These are phyloP conservation scores for Huiozyma sinensis DNA, from an alignment of 805 yeast species.

Conservation along the genomic window DNA sequence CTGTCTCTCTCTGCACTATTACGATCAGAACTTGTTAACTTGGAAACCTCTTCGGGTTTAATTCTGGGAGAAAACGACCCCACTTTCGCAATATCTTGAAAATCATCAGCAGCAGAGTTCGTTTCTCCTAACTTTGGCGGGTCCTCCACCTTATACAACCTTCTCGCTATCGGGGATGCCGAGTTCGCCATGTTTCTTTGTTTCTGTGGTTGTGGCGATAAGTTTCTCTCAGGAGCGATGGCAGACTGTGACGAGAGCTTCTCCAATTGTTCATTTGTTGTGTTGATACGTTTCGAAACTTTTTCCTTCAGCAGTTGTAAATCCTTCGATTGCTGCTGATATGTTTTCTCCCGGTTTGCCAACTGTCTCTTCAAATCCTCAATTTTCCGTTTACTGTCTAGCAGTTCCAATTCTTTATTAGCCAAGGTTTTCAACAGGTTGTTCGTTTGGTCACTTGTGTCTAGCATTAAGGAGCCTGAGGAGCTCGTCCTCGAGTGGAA, in stretches of 20 bases:
- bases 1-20: slow-evolving; percentile 4
- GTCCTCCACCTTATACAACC: not conserved
- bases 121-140: not conserved
- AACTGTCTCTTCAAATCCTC: slow-evolving; percentile 37
- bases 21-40: too few species aligned
- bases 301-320: slow-evolving; percentile 26
- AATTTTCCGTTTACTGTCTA: slow-evolving; percentile 51
- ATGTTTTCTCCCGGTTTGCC: slow-evolving; percentile 39
- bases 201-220: not conserved
- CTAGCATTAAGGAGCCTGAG: slow-evolving; percentile 5
- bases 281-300: slow-evolving; percentile 18
- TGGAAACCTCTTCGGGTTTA: not conserved
- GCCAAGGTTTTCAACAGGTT: slow-evolving; percentile 52
- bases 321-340: slow-evolving; percentile 33
- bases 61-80: not conserved
- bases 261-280: not conserved
- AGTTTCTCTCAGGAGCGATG: not conserved
- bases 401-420: slow-evolving; percentile 53
- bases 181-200: not conserved
- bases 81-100: not conserved
- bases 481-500: slow-evolving; percentile 13
- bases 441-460: slow-evolving; percentile 32
- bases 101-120: too few species aligned
- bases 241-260: not conserved
- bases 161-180: not conserved